phyloP scores from a whole-genome alignment of 331 rosid genomes.

The Cucumis variabilis region DNA sequence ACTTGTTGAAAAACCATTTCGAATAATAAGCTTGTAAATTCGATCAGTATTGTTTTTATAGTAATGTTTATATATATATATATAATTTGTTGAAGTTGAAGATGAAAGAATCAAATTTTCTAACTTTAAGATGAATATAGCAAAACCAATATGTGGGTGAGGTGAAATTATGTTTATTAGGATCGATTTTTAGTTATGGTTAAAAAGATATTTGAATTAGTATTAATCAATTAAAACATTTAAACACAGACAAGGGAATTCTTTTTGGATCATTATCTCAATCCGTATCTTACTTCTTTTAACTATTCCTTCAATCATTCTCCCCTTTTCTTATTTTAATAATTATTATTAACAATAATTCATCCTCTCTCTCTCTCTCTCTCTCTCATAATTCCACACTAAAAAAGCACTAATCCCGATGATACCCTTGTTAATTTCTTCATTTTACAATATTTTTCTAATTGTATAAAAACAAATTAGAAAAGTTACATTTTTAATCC shows the following conservation, averaged over 20 bases:
- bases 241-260: neutral
- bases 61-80: no score
- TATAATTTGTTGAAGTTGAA: no score
- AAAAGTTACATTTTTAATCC: no score
- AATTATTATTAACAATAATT: neutral
- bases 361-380: neutral
- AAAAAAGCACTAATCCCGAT: neutral
- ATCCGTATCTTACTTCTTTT: conserved; percentile 7
- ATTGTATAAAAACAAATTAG: no score
- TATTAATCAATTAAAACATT: neutral
- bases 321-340: neutral
- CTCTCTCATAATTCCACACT: conserved; percentile 2
- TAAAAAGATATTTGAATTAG: neutral
- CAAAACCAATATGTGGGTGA: no score
- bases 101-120: neutral
- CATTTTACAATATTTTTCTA: neutral
- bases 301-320: conserved; percentile 24
- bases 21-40: no score
- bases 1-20: no score
- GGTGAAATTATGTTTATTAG: no score
- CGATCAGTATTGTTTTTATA: no score
- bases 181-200: neutral
- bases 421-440: neutral
- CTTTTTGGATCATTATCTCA: neutral
- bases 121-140: no score